phyloP scores from a whole-genome alignment of 2,329 filamentous ascomycete genomes.

The Penicillium sp. region DNA sequence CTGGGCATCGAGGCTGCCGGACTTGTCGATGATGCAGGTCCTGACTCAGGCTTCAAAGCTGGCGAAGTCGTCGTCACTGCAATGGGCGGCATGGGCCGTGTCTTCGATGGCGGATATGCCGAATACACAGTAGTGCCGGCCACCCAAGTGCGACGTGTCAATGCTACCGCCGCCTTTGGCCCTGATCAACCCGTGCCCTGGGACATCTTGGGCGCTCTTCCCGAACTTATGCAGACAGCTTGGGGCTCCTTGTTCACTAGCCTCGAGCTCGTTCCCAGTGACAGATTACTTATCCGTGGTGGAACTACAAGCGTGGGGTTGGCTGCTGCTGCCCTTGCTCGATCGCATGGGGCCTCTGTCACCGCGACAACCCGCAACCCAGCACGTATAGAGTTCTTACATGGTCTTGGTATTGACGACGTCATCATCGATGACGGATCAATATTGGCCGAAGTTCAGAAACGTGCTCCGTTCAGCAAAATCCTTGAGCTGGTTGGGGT shows the following conservation, averaged over 20 bases:
- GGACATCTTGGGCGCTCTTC: background rate
- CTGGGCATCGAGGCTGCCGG: background rate
- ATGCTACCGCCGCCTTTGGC: background rate
- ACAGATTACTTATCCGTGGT: background rate
- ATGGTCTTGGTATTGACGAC: background rate
- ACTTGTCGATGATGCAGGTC: background rate
- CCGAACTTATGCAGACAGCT: background rate
- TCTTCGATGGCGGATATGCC: background rate
- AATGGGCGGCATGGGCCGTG: slow-evolving; percentile 1
- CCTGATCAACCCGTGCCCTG: background rate
- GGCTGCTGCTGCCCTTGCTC: background rate
- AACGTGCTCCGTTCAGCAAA: background rate
- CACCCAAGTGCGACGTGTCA: background rate
- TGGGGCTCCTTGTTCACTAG: background rate
- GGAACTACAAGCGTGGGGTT: background rate
- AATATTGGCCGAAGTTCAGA: background rate
- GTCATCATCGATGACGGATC: background rate
- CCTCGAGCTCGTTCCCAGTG: background rate
- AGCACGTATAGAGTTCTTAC: background rate
- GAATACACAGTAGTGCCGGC: background rate
- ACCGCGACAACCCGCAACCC: background rate
- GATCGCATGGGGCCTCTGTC: background rate
- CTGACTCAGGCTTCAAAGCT: background rate
- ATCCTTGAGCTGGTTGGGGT: background rate
- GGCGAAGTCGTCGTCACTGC: background rate